Conservation (phyloP, 208 protist genomes). For the Naegleria gruberi region DNA sequence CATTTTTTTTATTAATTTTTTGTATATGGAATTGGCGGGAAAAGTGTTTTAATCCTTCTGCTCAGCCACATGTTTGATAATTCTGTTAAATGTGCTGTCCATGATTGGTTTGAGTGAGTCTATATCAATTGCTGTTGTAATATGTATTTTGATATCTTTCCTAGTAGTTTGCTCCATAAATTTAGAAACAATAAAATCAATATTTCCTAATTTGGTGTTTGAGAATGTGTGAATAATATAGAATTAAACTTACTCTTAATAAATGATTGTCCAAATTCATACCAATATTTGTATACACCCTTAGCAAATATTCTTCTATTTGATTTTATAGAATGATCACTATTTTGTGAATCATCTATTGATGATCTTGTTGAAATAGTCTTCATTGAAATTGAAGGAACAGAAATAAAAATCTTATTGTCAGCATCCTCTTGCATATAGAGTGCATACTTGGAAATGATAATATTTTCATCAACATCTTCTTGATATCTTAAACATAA, state of each 20-base stretch:
- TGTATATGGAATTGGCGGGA: neutral
- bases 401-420: too few relatives aligned
- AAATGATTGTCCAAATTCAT: neutral
- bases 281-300: conserved; percentile 3
- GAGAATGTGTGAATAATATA: too few relatives aligned
- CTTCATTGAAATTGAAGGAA: too few relatives aligned
- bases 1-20: neutral
- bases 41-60: too few relatives aligned
- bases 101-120: neutral
- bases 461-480: neutral
- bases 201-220: neutral
- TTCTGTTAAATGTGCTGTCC: neutral
- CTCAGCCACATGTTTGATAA: neutral
- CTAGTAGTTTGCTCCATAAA: neutral
- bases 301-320: neutral
- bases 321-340: neutral
- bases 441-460: neutral
- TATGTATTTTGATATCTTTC: neutral
- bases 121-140: neutral
- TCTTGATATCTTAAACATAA: neutral
- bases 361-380: neutral
- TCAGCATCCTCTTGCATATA: neutral
- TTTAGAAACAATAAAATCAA: neutral
- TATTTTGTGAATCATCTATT: neutral
- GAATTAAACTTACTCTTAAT: neutral